Percentiles rank a stretch among this genome's conserved stretches.
These are phyloP conservation scores for Debaryomyces maramus DNA, from an alignment of 805 yeast genomes.

Conservation along the genomic window DNA sequence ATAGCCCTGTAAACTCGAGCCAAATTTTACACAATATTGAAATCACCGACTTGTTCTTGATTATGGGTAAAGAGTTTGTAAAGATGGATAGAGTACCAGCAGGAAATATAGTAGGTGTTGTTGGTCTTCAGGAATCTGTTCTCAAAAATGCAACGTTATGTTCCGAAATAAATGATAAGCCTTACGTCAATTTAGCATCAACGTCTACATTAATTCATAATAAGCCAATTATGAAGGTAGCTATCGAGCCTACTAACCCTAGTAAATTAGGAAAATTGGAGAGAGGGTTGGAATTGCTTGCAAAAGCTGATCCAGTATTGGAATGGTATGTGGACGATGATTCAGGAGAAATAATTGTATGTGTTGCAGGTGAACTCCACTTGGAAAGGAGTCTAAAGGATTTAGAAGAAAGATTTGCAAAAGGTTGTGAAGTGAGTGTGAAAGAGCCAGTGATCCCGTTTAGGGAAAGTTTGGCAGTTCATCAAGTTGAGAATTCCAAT, in stretches of 20 bases:
- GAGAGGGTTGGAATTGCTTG: slow-evolving; percentile 71
- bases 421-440: slow-evolving; percentile 75
- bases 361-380: slow-evolving; percentile 96
- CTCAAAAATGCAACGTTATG: slow-evolving; percentile 84
- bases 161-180: slow-evolving; percentile 60
- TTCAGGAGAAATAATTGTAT: slow-evolving; percentile 88
- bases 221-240: slow-evolving; percentile 93
- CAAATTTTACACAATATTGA: slow-evolving; percentile 58
- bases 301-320: slow-evolving; percentile 93
- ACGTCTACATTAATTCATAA: slow-evolving; percentile 52
- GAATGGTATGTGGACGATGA: slow-evolving; percentile 78
- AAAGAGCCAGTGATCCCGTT: slow-evolving; percentile 95
- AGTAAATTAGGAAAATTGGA: slow-evolving; percentile 73
- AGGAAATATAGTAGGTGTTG: slow-evolving; percentile 92
- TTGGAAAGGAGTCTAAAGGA: slow-evolving; percentile 93
- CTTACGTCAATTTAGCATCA: slow-evolving; percentile 62
- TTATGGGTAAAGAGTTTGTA: slow-evolving; percentile 92
- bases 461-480: slow-evolving; percentile 74
- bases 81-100: slow-evolving; percentile 82
- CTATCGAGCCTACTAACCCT: slow-evolving; percentile 92
- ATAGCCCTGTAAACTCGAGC: slow-evolving; percentile 39
- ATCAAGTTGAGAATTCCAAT: slow-evolving; percentile 40
- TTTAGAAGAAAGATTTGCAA: slow-evolving; percentile 83
- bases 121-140: slow-evolving; percentile 81
- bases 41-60: slow-evolving; percentile 68